These are phyloP conservation scores for Acrocalymma vagum DNA, from an alignment of 2,329 filamentous ascomycete genomes.

Conservation along the genomic window DNA sequence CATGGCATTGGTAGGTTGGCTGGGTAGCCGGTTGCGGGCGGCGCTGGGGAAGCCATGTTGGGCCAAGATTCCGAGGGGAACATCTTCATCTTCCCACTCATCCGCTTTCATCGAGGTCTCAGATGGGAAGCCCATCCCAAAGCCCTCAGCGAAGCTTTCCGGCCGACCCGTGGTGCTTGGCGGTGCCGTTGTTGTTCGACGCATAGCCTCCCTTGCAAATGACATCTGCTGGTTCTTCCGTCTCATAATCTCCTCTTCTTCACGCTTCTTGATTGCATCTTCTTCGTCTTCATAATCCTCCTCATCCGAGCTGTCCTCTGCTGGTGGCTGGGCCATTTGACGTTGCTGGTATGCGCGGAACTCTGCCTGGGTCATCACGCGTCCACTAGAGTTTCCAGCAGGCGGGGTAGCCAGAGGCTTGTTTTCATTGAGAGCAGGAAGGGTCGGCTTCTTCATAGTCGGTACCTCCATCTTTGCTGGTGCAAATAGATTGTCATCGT, in stretches of 20 bases:
- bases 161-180: conserved; percentile 22
- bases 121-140: conserved; percentile 42
- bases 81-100: conserved; percentile 49
- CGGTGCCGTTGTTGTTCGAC: conserved; percentile 43
- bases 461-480: conserved; percentile 15
- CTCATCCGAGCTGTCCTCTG: conserved; percentile 38
- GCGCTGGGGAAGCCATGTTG: conserved; percentile 47
- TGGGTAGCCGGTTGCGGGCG: conserved; percentile 32
- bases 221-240: conserved; percentile 45
- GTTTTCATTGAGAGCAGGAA: conserved; percentile 16
- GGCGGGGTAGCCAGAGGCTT: conserved; percentile 17
- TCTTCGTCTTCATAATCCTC: conserved; percentile 50
- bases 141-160: conserved; percentile 24
- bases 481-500: conserved; percentile 44
- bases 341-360: conserved; percentile 40
- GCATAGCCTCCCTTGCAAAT: conserved; percentile 43
- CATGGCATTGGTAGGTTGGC: conserved; percentile 37
- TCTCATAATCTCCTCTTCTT: conserved; percentile 41
- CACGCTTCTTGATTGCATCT: conserved; percentile 41
- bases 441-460: conserved; percentile 12
- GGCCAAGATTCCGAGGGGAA: conserved; percentile 47
- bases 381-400: conserved; percentile 21
- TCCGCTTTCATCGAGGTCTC: conserved; percentile 45
- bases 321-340: conserved; percentile 30
- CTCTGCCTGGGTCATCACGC: conserved; percentile 45